Evolutionary conservation across 352 stramenopile genomes (phyloP).

Genomic region (Thalassiosira exigua): DNA sequence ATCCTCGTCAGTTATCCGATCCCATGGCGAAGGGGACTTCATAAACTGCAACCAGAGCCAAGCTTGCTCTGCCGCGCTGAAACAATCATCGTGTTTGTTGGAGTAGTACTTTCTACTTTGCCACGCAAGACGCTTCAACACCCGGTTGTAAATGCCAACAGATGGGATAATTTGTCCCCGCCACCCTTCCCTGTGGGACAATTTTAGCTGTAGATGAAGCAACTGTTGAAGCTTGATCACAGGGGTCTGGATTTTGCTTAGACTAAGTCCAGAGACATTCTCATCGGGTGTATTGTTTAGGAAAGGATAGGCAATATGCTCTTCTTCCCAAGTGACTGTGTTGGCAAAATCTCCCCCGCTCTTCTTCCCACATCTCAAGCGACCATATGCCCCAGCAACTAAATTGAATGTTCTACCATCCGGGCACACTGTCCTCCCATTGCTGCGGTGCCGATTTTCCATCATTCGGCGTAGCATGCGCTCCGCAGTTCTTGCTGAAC

Average conservation of each 20-base stretch:
- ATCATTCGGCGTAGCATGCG: conserved; percentile 63
- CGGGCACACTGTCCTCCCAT: conserved; percentile 58
- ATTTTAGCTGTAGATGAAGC: conserved; percentile 51
- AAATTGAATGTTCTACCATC: conserved; percentile 55
- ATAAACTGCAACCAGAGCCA: conserved; percentile 52
- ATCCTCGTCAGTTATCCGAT: background rate
- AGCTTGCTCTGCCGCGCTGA: conserved; percentile 36
- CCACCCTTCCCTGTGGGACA: conserved; percentile 54
- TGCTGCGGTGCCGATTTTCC: conserved; percentile 59
- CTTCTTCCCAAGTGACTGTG: conserved; percentile 48
- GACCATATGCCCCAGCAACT: conserved; percentile 54
- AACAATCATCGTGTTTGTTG: conserved; percentile 7
- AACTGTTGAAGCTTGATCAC: conserved; percentile 53
- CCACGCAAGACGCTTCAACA: conserved; percentile 47
- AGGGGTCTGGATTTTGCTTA: conserved; percentile 29
- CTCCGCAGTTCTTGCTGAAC: conserved; percentile 50
- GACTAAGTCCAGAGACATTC: background rate
- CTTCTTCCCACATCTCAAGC: conserved; percentile 30
- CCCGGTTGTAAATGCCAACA: conserved; percentile 48
- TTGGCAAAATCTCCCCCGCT: background rate
- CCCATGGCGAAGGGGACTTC: conserved; percentile 29
- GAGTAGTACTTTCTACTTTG: conserved; percentile 13
- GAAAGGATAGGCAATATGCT: conserved; percentile 8
- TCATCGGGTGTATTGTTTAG: conserved; percentile 8
- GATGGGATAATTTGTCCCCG: conserved; percentile 32